phyloP scores from a whole-genome alignment of 306 rosid genomes.

The Leucaena leucocephala region DNA sequence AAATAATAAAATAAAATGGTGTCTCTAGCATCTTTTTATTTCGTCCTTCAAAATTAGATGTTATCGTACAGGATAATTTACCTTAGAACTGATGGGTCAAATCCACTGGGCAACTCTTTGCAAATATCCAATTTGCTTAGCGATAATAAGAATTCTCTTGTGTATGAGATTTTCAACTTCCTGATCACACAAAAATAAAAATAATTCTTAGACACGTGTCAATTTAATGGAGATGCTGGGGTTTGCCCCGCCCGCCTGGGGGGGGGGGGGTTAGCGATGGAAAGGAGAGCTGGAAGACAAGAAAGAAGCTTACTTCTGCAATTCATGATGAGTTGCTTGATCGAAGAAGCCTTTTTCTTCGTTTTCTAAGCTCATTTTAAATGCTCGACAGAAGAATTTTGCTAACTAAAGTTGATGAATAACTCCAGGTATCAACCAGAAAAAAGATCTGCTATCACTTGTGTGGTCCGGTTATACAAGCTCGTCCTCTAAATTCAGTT shows the following conservation, averaged over 20 bases:
- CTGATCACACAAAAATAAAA: constrained; percentile 47
- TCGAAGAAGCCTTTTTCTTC: constrained; percentile 49
- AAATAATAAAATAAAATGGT: background rate
- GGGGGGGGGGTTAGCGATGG: constrained; percentile 1
- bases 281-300: background rate
- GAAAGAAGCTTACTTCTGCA: constrained; percentile 54
- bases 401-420: constrained; percentile 39
- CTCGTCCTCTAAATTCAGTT: constrained; percentile 11
- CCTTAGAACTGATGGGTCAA: constrained; percentile 81
- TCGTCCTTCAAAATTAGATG: background rate
- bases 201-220: constrained; percentile 24
- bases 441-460: constrained; percentile 37
- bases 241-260: too few relatives aligned
- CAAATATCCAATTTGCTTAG: constrained; percentile 75
- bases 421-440: constrained; percentile 32
- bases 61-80: constrained; percentile 32
- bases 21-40: constrained; percentile 14
- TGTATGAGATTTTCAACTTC: constrained; percentile 59
- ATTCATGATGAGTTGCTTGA: constrained; percentile 54
- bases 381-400: constrained; percentile 31
- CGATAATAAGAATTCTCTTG: constrained; percentile 81
- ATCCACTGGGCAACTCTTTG: constrained; percentile 74
- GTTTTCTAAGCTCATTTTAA: constrained; percentile 72
- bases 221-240: background rate
- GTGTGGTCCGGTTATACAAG: constrained; percentile 33